phyloP scores from a whole-genome alignment of 306 rosid genomes.

The Begonia fuchsioides region DNA sequence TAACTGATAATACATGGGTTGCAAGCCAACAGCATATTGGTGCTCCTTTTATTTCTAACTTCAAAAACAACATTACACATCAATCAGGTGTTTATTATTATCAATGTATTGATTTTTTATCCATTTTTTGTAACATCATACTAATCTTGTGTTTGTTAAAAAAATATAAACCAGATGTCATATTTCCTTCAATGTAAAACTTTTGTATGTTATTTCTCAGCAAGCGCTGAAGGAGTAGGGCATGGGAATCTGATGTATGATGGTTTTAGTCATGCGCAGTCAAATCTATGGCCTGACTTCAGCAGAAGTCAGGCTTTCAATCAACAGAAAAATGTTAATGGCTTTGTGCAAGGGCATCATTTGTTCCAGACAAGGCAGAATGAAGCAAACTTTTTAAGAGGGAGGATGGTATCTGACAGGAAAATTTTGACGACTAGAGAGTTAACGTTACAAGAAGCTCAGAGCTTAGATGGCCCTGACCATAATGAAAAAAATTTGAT shows the following conservation, averaged over 20 bases:
- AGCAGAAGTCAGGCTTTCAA: slow-evolving; percentile 44
- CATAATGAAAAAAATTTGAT: slow-evolving; percentile 35
- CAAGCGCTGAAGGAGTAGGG: slow-evolving; percentile 52
- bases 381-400: slow-evolving; percentile 69
- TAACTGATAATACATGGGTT: slow-evolving; percentile 60
- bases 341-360: slow-evolving; percentile 66
- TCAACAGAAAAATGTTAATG: slow-evolving; percentile 62
- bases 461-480: slow-evolving; percentile 51
- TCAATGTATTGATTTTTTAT: no score
- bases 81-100: slow-evolving; percentile 50
- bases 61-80: slow-evolving; percentile 60
- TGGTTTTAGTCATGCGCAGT: slow-evolving; percentile 57
- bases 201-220: slow-evolving; percentile 1
- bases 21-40: slow-evolving; percentile 60
- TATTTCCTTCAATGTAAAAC: slow-evolving; percentile 9
- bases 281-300: slow-evolving; percentile 59
- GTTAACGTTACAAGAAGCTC: slow-evolving; percentile 46
- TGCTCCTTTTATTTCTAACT: slow-evolving; percentile 59
- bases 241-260: slow-evolving; percentile 40
- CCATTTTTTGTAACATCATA: no score
- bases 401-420: slow-evolving; percentile 58
- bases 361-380: slow-evolving; percentile 57
- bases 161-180: not conserved
- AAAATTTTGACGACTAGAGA: slow-evolving; percentile 46
- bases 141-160: no score